Conservation (phyloP, 768 basidiomycete species). For the Fistulinella prunicolor region DNA sequence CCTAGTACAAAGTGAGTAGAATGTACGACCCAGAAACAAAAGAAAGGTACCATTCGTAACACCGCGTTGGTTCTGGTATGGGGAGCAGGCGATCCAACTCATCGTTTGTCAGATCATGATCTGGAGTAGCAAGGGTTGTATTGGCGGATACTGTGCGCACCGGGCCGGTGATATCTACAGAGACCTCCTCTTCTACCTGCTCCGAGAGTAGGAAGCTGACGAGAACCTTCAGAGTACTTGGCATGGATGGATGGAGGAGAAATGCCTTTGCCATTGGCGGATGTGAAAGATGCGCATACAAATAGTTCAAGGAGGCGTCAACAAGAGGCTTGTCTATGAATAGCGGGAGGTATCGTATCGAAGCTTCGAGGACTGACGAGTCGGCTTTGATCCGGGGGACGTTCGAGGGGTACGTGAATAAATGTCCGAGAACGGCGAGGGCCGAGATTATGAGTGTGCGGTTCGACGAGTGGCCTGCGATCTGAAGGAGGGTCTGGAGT, state of each 20-base stretch:
- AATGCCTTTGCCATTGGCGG: constrained; percentile 76
- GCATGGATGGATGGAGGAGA: constrained; percentile 67
- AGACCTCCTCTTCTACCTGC: constrained; percentile 66
- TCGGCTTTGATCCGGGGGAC: constrained; percentile 47
- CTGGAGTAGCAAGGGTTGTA: constrained; percentile 42
- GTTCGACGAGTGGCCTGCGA: constrained; percentile 60
- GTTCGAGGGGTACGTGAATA: constrained; percentile 64
- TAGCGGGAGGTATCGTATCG: constrained; percentile 72
- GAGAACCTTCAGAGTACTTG: constrained; percentile 63
- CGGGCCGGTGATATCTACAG: constrained; percentile 58
- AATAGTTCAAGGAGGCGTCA: constrained; percentile 68
- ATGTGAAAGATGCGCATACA: constrained; percentile 74
- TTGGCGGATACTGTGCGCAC: constrained; percentile 59
- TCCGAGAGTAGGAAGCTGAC: constrained; percentile 66
- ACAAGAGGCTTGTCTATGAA: constrained; percentile 66
- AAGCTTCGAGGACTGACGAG: constrained; percentile 58
- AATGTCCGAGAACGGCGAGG: constrained; percentile 54
- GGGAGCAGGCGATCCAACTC: constrained; percentile 59
- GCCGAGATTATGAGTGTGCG: constrained; percentile 72
- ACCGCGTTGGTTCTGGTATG: constrained; percentile 71
- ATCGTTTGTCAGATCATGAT: constrained; percentile 68
- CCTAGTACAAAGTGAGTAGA: constrained; percentile 46
- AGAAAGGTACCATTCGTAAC: constrained; percentile 69
- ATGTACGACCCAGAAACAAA: background rate
- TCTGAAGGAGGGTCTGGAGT: constrained; percentile 51